Conservation (phyloP, 345 rosid genomes). For the Brassica cretica region DNA sequence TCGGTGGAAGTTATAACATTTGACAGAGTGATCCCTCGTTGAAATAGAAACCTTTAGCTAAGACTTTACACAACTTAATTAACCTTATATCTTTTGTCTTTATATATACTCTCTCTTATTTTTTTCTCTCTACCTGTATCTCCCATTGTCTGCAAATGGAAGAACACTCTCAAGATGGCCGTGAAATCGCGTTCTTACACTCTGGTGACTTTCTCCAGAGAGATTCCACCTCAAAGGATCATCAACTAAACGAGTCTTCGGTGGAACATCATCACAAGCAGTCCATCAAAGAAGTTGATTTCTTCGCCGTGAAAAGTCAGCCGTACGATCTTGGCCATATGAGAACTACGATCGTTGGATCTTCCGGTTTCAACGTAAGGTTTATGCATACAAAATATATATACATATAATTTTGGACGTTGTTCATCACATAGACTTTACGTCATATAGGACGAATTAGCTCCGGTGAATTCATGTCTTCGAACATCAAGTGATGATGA, state of each 20-base stretch:
- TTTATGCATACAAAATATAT: conserved; percentile 11
- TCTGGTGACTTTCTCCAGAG: conserved; percentile 48
- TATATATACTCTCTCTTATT: conserved; percentile 4
- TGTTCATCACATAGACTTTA: conserved; percentile 1
- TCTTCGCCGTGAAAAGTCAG: conserved; percentile 56
- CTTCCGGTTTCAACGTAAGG: conserved; percentile 57
- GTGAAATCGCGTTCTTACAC: conserved; percentile 58
- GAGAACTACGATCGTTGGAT: conserved; percentile 41
- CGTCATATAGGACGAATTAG: conserved; percentile 52
- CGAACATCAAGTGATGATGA: conserved; percentile 41
- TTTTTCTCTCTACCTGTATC: not conserved
- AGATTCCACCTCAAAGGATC: conserved; percentile 36
- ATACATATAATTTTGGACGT: not conserved
- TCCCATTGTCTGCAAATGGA: conserved; percentile 54
- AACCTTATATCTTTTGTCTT: conserved; percentile 22
- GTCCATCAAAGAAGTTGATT: conserved; percentile 72
- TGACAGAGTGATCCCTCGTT: conserved; percentile 44
- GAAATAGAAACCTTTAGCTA: conserved; percentile 41
- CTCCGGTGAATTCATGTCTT: conserved; percentile 49
- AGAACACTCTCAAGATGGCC: conserved; percentile 46
- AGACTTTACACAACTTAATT: conserved; percentile 32
- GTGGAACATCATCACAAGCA: conserved; percentile 33
- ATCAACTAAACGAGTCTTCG: conserved; percentile 20
- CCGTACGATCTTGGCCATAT: conserved; percentile 39
- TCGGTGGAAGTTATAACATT: conserved; percentile 22